These are phyloP conservation scores for Croton laevigatus DNA, from an alignment of 441 rosid genomes.

Conservation along the genomic window DNA sequence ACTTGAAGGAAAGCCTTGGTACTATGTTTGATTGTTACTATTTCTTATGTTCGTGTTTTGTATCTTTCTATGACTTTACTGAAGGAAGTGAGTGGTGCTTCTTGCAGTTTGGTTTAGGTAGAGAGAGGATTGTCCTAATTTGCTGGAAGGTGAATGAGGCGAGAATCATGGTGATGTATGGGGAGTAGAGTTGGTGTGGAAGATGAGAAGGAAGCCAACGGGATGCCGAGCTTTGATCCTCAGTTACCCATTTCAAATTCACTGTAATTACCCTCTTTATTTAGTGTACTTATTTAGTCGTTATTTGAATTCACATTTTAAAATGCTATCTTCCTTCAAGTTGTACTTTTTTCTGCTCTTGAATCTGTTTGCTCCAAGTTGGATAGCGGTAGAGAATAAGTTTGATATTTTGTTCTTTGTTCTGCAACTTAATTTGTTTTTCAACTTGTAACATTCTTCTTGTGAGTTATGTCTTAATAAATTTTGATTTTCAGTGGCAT, in stretches of 20 bases:
- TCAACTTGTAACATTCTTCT: constrained; percentile 1
- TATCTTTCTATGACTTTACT: constrained; percentile 9
- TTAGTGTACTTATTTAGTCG: not conserved
- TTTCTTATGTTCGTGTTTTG: not conserved
- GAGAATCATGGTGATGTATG: constrained; percentile 28
- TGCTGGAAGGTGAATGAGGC: constrained; percentile 22
- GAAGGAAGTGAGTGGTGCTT: constrained; percentile 13
- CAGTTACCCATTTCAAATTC: constrained; percentile 30
- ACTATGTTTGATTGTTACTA: constrained; percentile 4
- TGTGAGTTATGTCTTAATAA: constrained; percentile 20
- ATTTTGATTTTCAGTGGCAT: constrained; percentile 29
- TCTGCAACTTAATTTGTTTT: not conserved
- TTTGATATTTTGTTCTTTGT: not conserved
- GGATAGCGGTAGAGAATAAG: not conserved
- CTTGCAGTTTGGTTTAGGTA: constrained; percentile 21
- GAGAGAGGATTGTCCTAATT: constrained; percentile 16
- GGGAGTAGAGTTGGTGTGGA: constrained; percentile 28
- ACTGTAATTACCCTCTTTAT: constrained; percentile 30
- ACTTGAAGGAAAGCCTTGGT: not conserved
- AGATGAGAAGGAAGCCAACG: constrained; percentile 39
- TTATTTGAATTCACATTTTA: not conserved
- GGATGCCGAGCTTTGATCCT: constrained; percentile 49
- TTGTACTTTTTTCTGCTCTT: not conserved
- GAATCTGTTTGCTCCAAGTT: not conserved
- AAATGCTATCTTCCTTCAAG: not conserved